These are phyloP conservation scores for Albifimbria verrucaria DNA, from an alignment of 2,329 filamentous ascomycete genomes.

Conservation along the genomic window DNA sequence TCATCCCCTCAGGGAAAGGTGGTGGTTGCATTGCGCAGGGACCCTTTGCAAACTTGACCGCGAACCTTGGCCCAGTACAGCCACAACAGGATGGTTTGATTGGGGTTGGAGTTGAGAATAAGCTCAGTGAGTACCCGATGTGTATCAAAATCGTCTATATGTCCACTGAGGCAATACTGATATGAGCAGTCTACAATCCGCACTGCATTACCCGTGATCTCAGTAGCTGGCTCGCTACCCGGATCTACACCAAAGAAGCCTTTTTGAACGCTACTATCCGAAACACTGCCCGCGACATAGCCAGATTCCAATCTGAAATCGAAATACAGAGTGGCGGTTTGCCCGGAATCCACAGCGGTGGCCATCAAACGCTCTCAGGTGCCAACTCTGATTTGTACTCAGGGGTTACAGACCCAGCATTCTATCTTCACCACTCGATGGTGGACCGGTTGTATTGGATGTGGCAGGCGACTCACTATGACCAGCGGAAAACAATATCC, in stretches of 20 bases:
- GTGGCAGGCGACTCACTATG: conserved; percentile 1
- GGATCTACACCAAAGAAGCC: background rate
- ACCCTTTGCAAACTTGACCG: background rate
- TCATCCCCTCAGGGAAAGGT: background rate
- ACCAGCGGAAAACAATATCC: background rate
- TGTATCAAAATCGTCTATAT: background rate
- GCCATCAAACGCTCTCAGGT: background rate
- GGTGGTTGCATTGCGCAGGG: conserved; percentile 1
- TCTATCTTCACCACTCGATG: conserved; percentile 1
- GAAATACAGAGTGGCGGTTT: conserved; percentile 1
- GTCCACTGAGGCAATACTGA: background rate
- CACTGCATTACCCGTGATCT: conserved; percentile 2
- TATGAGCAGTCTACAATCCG: background rate
- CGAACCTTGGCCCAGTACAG: conserved; percentile 1
- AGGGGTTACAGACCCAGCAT: conserved; percentile 1
- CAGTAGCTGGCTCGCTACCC: conserved; percentile 2
- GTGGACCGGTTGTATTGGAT: conserved; percentile 2
- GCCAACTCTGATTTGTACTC: conserved; percentile 3
- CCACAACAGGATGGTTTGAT: conserved; percentile 1
- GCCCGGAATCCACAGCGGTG: background rate
- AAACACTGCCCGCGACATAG: conserved; percentile 1
- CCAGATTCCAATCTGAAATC: conserved; percentile 1
- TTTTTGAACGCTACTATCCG: conserved; percentile 1
- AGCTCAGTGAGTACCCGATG: background rate
- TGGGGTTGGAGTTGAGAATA: background rate